Percentiles rank a stretch among this genome's conserved stretches.
phyloP scores from a whole-genome alignment of 2,329 filamentous ascomycete genomes.

The Botrytis deweyae region DNA sequence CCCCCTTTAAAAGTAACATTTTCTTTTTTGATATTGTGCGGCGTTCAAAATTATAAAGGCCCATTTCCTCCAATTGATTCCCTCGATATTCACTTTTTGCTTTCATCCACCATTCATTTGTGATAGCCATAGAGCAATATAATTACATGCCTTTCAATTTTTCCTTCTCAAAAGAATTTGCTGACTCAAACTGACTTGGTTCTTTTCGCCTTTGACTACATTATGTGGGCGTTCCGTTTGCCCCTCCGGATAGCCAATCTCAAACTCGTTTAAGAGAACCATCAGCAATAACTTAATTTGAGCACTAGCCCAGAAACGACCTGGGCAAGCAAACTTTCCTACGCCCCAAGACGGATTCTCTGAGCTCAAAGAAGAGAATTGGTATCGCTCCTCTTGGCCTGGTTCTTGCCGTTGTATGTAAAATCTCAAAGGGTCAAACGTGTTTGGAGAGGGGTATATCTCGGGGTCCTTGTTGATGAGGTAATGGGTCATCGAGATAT shows the following conservation, averaged over 20 bases:
- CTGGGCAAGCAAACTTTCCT: conserved; percentile 41
- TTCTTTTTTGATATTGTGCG: neutral
- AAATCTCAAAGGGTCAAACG: conserved; percentile 35
- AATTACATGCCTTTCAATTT: neutral
- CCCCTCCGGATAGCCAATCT: conserved; percentile 58
- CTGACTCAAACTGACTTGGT: conserved; percentile 2
- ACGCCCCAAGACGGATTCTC: neutral
- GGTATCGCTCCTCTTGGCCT: conserved; percentile 33
- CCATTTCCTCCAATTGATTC: neutral
- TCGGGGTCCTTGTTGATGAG: conserved; percentile 13
- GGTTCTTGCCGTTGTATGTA: conserved; percentile 28
- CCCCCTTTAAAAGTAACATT: neutral
- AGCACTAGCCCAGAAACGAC: conserved; percentile 43
- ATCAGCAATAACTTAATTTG: conserved; percentile 36
- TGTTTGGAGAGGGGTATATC: conserved; percentile 9
- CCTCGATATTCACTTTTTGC: neutral
- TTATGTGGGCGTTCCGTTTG: conserved; percentile 53
- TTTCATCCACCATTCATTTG: neutral
- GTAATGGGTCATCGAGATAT: conserved; percentile 25
- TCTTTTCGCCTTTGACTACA: neutral
- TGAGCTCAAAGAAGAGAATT: conserved; percentile 33
- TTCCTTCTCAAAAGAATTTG: neutral
- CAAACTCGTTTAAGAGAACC: neutral
- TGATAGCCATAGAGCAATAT: neutral
- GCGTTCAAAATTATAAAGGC: neutral